A percentile compares a stretch with the other conserved stretches of the same genome.
These are phyloP conservation scores for Remersonia thermophila DNA, from an alignment of 2,329 filamentous ascomycete genomes.

Conservation along the genomic window DNA sequence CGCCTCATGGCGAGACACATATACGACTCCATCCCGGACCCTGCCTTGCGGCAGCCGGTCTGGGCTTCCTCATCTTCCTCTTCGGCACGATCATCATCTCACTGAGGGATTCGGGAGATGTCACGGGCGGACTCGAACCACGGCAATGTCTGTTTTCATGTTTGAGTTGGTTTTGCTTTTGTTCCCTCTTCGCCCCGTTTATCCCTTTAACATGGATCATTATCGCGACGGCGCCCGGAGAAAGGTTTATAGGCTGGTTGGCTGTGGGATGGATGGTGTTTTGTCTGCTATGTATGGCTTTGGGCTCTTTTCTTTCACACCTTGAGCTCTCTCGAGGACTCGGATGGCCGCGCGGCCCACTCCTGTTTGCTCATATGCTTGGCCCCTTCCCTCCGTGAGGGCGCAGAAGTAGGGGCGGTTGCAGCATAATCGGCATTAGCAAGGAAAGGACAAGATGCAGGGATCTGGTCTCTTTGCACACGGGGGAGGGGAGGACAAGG, in stretches of 20 bases:
- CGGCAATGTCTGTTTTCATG: constrained; percentile 10
- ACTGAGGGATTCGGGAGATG: constrained; percentile 5
- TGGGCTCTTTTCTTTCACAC: constrained; percentile 7
- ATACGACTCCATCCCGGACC: constrained; percentile 10
- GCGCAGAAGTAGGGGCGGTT: too few species aligned
- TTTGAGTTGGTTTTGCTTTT: constrained; percentile 7
- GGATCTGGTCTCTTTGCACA: too few species aligned
- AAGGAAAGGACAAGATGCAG: too few species aligned
- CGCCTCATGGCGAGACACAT: constrained; percentile 10
- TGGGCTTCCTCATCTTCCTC: constrained; percentile 10
- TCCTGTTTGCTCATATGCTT: too few species aligned
- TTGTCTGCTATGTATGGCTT: constrained; percentile 5
- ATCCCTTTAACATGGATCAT: constrained; percentile 6
- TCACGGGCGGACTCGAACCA: constrained; percentile 4
- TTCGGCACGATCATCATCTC: constrained; percentile 6
- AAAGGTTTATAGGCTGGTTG: constrained; percentile 10
- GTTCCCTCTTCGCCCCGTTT: constrained; percentile 5
- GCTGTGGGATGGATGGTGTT: constrained; percentile 7
- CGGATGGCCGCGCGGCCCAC: too few species aligned
- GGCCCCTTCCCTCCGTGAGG: background rate
- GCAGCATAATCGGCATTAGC: too few species aligned
- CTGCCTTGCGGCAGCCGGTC: constrained; percentile 7
- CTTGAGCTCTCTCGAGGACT: constrained; percentile 6
- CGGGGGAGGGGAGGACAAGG: too few species aligned
- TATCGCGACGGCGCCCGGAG: constrained; percentile 13